Conservation (phyloP, 1,284 basidiomycete genomes). For the Fistulinella cinereoalba region DNA sequence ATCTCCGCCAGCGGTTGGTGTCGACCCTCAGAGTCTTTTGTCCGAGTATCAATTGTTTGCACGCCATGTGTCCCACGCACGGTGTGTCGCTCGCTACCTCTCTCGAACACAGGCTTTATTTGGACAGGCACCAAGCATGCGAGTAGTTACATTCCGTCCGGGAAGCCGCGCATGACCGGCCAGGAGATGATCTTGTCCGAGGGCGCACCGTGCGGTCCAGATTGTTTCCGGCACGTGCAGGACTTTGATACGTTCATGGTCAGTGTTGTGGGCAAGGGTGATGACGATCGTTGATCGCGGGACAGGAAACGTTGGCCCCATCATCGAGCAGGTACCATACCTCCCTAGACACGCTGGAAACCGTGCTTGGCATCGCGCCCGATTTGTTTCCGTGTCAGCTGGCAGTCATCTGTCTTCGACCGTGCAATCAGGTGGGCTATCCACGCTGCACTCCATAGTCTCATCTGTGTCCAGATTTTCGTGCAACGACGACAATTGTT, state of each 20-base stretch:
- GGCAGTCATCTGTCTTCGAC: slow-evolving; percentile 35
- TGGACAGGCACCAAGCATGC: slow-evolving; percentile 12
- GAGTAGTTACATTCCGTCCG: slow-evolving; percentile 24
- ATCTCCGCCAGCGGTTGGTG: slow-evolving; percentile 31
- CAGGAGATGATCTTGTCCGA: slow-evolving; percentile 30
- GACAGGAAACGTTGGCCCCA: slow-evolving; percentile 23
- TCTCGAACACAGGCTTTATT: too few species aligned
- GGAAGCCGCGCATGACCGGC: slow-evolving; percentile 31
- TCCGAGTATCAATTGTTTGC: slow-evolving; percentile 49
- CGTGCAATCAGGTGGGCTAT: slow-evolving; percentile 38
- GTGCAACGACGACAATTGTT: slow-evolving; percentile 25
- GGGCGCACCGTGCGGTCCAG: slow-evolving; percentile 35
- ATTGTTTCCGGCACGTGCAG: slow-evolving; percentile 40
- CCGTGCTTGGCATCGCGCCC: slow-evolving; percentile 38
- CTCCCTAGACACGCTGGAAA: slow-evolving; percentile 23
- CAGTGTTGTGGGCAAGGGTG: background rate
- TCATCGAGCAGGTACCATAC: slow-evolving; percentile 15
- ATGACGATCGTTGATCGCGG: too few species aligned
- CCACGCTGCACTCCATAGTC: too few species aligned
- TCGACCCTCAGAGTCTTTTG: slow-evolving; percentile 49
- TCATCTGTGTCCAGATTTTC: slow-evolving; percentile 16
- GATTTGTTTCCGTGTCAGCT: slow-evolving; percentile 39
- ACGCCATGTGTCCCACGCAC: slow-evolving; percentile 51
- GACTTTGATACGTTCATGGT: slow-evolving; percentile 23
- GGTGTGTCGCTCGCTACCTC: slow-evolving; percentile 36